phyloP scores from a whole-genome alignment of 768 basidiomycete species.

The Leccinum subgranulosum region DNA sequence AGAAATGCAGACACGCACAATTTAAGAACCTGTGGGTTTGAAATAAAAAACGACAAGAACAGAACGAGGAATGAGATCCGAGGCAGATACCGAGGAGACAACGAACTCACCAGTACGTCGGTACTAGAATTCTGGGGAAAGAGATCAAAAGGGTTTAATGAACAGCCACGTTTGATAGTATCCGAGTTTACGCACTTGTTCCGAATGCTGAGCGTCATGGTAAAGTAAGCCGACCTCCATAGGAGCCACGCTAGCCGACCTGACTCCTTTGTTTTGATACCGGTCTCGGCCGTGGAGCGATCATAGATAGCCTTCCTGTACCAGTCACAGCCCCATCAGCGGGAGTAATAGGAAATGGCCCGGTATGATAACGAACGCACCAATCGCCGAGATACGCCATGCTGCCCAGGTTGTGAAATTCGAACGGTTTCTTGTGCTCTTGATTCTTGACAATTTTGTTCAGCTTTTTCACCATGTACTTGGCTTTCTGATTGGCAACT shows the following conservation, averaged over 20 bases:
- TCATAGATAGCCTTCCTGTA: slow-evolving; percentile 77
- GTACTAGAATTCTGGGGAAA: slow-evolving; percentile 54
- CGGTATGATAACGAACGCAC: slow-evolving; percentile 33
- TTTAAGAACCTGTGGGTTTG: slow-evolving; percentile 56
- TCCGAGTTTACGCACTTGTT: slow-evolving; percentile 52
- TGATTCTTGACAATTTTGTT: slow-evolving; percentile 59
- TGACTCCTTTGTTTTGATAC: slow-evolving; percentile 56
- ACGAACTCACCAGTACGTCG: slow-evolving; percentile 54
- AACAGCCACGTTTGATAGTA: slow-evolving; percentile 4
- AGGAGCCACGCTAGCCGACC: slow-evolving; percentile 74
- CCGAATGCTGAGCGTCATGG: slow-evolving; percentile 66
- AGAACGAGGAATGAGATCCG: slow-evolving; percentile 11
- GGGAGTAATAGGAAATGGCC: slow-evolving; percentile 3
- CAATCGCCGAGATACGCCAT: slow-evolving; percentile 81
- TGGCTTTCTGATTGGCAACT: slow-evolving; percentile 80
- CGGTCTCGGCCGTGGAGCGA: slow-evolving; percentile 47
- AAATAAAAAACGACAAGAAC: background rate
- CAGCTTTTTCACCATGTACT: slow-evolving; percentile 61
- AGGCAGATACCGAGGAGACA: slow-evolving; percentile 12
- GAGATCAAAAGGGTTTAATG: slow-evolving; percentile 4
- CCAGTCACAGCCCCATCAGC: background rate
- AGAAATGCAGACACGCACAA: slow-evolving; percentile 39
- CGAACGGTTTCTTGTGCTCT: slow-evolving; percentile 50
- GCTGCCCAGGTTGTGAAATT: slow-evolving; percentile 70
- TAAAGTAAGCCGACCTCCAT: slow-evolving; percentile 81